Evolutionary conservation across 306 rosid species (phyloP).

Genomic region (Quercus gilva): DNA sequence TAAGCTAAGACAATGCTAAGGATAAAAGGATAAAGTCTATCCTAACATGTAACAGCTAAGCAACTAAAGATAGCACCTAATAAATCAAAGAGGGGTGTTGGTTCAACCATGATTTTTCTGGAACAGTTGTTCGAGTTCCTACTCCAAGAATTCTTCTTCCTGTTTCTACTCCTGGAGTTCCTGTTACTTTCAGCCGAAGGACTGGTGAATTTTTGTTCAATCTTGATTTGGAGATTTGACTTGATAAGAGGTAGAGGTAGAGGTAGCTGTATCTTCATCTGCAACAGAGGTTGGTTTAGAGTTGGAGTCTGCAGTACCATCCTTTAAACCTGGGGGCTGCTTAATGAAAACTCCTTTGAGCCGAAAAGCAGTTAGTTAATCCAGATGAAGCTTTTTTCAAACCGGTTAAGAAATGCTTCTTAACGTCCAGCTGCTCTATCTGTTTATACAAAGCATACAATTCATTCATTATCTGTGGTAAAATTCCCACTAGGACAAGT

Average conservation of each 20-base stretch:
- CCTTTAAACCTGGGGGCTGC: slow-evolving; percentile 30
- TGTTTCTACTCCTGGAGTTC: slow-evolving; percentile 17
- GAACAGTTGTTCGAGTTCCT: slow-evolving; percentile 37
- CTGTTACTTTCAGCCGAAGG: slow-evolving; percentile 25
- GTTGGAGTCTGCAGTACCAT: too few species aligned
- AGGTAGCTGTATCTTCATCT: too few species aligned
- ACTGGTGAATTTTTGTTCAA: background rate
- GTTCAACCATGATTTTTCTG: slow-evolving; percentile 66
- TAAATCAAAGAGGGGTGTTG: background rate
- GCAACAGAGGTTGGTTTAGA: too few species aligned
- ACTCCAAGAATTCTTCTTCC: too few species aligned
- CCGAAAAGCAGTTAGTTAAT: slow-evolving; percentile 46
- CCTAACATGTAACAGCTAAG: too few species aligned
- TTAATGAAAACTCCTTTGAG: slow-evolving; percentile 57
- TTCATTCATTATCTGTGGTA: slow-evolving; percentile 58
- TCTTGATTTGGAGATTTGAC: too few species aligned
- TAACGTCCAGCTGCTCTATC: slow-evolving; percentile 55
- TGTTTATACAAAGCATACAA: slow-evolving; percentile 73
- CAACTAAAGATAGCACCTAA: too few species aligned
- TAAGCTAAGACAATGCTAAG: too few species aligned
- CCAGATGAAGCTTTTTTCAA: slow-evolving; percentile 62
- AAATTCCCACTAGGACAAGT: slow-evolving; percentile 55
- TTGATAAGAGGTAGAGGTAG: too few species aligned
- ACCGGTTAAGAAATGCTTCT: slow-evolving; percentile 46
- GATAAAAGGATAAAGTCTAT: too few species aligned